Base-by-base conservation (phyloP, 2,329 filamentous ascomycete species). In the Epichloe bromicola region DNA sequence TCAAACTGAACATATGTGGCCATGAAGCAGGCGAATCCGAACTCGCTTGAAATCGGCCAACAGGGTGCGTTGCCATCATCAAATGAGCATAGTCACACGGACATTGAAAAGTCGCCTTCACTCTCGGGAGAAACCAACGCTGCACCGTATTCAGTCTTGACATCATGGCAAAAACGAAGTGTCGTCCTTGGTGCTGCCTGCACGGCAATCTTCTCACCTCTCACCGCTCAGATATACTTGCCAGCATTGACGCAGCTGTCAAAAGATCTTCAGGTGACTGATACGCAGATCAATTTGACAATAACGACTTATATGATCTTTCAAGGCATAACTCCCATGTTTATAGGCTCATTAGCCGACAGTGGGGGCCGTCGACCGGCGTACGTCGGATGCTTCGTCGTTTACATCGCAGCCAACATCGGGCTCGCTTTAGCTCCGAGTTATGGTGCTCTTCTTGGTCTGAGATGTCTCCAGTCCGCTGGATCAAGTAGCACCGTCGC, bases 401-500 rank as follows among this genome's bases (percentile, higher is more conserved):
- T 80, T 23, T 80, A 76, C 57, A 67, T 78, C 12, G 70, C 62
- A 0, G 75, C 76, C 41, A 77, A 79, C 53, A 70, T 79, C 23
- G 76, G 72, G 0, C 65, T 81, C 8, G 76, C 72, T 0, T 57
- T 78, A 4, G 68, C 74, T 40, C 71, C 67, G 4, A 73, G 60
- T 54, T 79, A 76, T 53, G 63, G 65, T 0, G 67, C 75, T 0
- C 63, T 83, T 3, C 57, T 83, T 5, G 67, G 76, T 1, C 63
- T 82, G 4, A 68, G 80, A 3, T 75, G 73, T 57, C 59, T 82
- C 2, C 80, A 83, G 58, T 78, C 74, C 5, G 71, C 74, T 0
- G 79, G 81, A 0, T 79, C 74, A 40, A 78, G 74, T 50, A 75
- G 75, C 2, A 83, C 80, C 0, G 69, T 85, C 4, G 75, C 82